Conservation (phyloP, 2,329 filamentous ascomycete genomes). For the Allantophomopsis cytisporea region DNA sequence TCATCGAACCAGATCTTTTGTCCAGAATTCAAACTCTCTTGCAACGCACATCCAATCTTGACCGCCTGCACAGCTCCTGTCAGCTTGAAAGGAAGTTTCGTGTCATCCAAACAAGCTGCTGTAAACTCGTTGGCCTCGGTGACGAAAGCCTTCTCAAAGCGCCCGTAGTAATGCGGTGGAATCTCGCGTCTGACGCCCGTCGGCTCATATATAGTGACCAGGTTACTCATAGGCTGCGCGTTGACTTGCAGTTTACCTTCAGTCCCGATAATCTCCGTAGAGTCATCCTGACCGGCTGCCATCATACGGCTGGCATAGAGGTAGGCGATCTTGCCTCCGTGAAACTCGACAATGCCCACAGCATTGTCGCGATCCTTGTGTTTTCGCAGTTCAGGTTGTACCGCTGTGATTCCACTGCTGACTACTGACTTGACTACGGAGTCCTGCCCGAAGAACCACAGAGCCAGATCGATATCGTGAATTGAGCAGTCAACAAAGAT, state of each 20-base stretch:
- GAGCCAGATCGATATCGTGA: conserved; percentile 53
- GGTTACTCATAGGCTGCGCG: conserved; percentile 36
- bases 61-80: conserved; percentile 43
- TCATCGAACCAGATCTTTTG: conserved; percentile 46
- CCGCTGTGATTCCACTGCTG: conserved; percentile 42
- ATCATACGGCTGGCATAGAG: conserved; percentile 54
- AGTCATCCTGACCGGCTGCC: conserved; percentile 53
- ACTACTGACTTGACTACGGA: conserved; percentile 38
- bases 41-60: conserved; percentile 44
- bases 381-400: conserved; percentile 40
- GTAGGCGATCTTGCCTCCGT: conserved; percentile 47
- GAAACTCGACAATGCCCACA: conserved; percentile 52
- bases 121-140: conserved; percentile 51
- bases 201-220: conserved; percentile 39
- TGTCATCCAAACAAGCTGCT: conserved; percentile 40
- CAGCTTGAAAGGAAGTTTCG: conserved; percentile 38
- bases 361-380: conserved; percentile 49
- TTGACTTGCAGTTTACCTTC: conserved; percentile 50
- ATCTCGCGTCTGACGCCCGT: conserved; percentile 43
- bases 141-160: conserved; percentile 50
- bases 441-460: conserved; percentile 46
- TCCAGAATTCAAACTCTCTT: conserved; percentile 39
- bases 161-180: conserved; percentile 46
- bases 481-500: conserved; percentile 62
- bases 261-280: conserved; percentile 54